Conservation (phyloP, 225 moss, liverwort and hornwort genomes). For the Polytrichum formosum region DNA sequence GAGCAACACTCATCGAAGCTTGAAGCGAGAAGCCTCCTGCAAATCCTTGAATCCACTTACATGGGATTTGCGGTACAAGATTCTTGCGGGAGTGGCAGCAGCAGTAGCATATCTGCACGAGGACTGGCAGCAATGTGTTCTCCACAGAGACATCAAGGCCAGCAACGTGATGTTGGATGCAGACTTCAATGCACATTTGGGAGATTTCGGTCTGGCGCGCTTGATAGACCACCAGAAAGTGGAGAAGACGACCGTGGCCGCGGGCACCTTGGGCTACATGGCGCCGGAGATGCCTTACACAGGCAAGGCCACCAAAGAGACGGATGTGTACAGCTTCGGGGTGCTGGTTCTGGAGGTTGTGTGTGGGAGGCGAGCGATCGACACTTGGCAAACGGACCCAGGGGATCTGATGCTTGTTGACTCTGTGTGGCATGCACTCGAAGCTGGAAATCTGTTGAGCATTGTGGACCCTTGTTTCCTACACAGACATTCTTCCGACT, state of each 20-base stretch:
- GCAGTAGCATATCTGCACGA: slow-evolving; percentile 11
- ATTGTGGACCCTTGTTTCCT: neutral
- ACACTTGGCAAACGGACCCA: slow-evolving; percentile 9
- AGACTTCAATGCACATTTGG: slow-evolving; percentile 4
- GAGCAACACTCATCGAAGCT: too few species aligned
- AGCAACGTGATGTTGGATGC: slow-evolving; percentile 20
- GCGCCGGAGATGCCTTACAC: slow-evolving; percentile 38
- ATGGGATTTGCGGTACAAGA: neutral
- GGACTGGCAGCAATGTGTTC: slow-evolving; percentile 7
- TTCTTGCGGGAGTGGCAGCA: slow-evolving; percentile 3
- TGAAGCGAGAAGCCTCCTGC: neutral
- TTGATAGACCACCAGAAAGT: slow-evolving; percentile 12
- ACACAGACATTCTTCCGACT: too few species aligned
- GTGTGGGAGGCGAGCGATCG: slow-evolving; percentile 32
- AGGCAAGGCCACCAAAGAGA: slow-evolving; percentile 41
- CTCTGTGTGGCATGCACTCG: neutral
- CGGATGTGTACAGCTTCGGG: slow-evolving; percentile 54
- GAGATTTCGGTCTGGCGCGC: slow-evolving; percentile 16
- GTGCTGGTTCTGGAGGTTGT: slow-evolving; percentile 38
- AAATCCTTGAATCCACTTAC: neutral
- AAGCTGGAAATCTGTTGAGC: neutral
- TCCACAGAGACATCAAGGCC: slow-evolving; percentile 19
- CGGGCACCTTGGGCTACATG: slow-evolving; percentile 11
- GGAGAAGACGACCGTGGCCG: slow-evolving; percentile 6
- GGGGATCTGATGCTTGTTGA: slow-evolving; percentile 20